Base-by-base conservation (phyloP, 345 rosid genomes). In the Aquilaria malaccensis region DNA sequence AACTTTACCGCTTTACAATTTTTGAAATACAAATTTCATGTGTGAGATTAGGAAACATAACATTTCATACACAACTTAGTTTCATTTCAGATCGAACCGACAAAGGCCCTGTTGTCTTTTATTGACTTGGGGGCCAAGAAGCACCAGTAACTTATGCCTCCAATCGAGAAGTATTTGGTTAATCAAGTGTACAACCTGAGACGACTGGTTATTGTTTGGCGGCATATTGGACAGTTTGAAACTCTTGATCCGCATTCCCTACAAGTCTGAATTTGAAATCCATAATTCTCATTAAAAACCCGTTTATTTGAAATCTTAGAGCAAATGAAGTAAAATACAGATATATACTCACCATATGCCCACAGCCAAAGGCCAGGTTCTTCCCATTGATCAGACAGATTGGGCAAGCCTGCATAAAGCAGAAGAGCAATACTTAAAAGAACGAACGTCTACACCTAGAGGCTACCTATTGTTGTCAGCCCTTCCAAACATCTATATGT, bases 361-460 rank as follows among this genome's bases (percentile, higher is more conserved):
- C 92, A 53, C 95, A 85, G 31, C 70, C 67, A 30, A 85, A 86
- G 49, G 95, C 90, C 79, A 80, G 59, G 62, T 87, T 80, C 60
- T 85, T 83, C 15, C 53, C 69, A 55, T 66, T 77, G 1, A 85
- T 79, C 59, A 85, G 81, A 74, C 95, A 89, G 68, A 86, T 76
- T 12, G 95, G 88, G 69, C 92, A 87, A 41, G 56, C 76, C 95
- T 89, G 61, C 64, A 58, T 63, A 41, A 33, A 32, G n/a, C 22
- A 52, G 30, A 15, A 50, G 11, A 41, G 31, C 22, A 22, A 22
- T 22, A 22, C 22, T 22, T 22, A 22, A 22, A 22, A 22, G 22
- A 22, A 22, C 22, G 22, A 22, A 22, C 22, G 0, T 22, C 22
- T 22, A 22, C 22, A 1, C 22, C 22, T 22, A 22, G 22, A 22